A percentile compares a stretch with the other conserved stretches of the same genome.
These are phyloP conservation scores for Colletotrichum musae DNA, from an alignment of 2,329 filamentous ascomycete genomes.

Conservation along the genomic window DNA sequence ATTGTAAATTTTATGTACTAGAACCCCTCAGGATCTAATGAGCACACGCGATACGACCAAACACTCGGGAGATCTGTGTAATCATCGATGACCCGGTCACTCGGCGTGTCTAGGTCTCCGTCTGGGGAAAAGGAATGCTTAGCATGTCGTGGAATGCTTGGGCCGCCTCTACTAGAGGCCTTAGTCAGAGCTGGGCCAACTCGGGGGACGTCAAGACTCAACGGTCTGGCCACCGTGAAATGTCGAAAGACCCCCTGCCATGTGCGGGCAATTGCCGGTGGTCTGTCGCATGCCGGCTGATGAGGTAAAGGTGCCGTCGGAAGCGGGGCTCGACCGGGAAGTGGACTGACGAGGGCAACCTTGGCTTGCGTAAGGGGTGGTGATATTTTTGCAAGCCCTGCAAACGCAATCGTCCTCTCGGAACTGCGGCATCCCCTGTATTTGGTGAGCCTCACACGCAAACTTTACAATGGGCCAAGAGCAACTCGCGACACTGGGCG, in stretches of 20 bases:
- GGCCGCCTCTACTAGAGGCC: background rate
- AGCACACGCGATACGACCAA: conserved; percentile 35
- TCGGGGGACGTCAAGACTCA: background rate
- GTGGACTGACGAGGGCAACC: conserved; percentile 34
- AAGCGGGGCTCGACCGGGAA: conserved; percentile 25
- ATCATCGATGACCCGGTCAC: conserved; percentile 11
- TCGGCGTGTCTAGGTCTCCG: background rate
- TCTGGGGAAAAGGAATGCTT: conserved; percentile 12
- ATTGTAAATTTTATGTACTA: conserved; percentile 34
- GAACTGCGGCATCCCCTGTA: conserved; percentile 21
- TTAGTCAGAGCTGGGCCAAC: background rate
- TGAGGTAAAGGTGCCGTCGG: conserved; percentile 20
- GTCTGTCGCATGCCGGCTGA: background rate
- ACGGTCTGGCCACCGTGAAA: background rate
- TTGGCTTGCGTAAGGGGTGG: conserved; percentile 40
- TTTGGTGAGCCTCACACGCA: conserved; percentile 22
- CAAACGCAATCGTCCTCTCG: conserved; percentile 17
- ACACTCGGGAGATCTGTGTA: background rate
- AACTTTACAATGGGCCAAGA: conserved; percentile 2
- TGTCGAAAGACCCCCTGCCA: background rate
- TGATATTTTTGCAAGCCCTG: conserved; percentile 31
- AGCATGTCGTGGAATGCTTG: conserved; percentile 2
- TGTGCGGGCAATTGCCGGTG: background rate
- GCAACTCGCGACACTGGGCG: too few relatives aligned
- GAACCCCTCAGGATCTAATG: conserved; percentile 24